Conservation (phyloP, 257 asterid species). For the Leptodermis oblonga region DNA sequence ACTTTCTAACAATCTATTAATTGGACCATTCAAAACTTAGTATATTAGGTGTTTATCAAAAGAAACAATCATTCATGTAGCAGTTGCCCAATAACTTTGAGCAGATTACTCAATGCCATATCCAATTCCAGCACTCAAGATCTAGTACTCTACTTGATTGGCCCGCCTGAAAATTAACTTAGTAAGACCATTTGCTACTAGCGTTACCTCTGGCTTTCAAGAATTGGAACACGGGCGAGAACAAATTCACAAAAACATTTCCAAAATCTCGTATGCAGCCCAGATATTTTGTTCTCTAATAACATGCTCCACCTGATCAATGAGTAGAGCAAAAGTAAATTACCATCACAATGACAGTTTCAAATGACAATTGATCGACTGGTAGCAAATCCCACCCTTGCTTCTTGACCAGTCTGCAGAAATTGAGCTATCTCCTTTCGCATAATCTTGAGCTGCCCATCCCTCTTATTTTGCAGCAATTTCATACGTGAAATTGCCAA, state of each 20-base stretch:
- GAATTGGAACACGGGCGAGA: slow-evolving; percentile 81
- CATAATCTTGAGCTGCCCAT: slow-evolving; percentile 72
- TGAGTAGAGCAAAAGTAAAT: slow-evolving; percentile 4
- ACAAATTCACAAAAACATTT: slow-evolving; percentile 78
- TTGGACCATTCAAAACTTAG: no score
- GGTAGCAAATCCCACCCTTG: slow-evolving; percentile 43
- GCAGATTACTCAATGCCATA: no score
- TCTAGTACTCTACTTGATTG: no score
- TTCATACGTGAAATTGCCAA: slow-evolving; percentile 81
- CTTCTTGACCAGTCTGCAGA: slow-evolving; percentile 83
- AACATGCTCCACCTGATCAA: slow-evolving; percentile 84
- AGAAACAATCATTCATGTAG: no score
- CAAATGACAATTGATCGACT: background rate
- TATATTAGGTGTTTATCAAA: no score
- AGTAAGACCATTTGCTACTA: slow-evolving; percentile 1
- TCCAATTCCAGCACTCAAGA: no score
- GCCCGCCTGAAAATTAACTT: no score
- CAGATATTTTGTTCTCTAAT: slow-evolving; percentile 82
- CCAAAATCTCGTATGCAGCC: slow-evolving; percentile 84
- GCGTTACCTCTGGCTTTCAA: slow-evolving; percentile 69
- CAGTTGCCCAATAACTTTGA: no score
- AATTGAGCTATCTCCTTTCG: slow-evolving; percentile 88
- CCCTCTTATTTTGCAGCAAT: slow-evolving; percentile 87
- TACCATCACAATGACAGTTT: background rate
- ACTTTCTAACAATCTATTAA: no score